phyloP scores from a whole-genome alignment of 441 rosid species.

The Cnidoscolus chayamansa region DNA sequence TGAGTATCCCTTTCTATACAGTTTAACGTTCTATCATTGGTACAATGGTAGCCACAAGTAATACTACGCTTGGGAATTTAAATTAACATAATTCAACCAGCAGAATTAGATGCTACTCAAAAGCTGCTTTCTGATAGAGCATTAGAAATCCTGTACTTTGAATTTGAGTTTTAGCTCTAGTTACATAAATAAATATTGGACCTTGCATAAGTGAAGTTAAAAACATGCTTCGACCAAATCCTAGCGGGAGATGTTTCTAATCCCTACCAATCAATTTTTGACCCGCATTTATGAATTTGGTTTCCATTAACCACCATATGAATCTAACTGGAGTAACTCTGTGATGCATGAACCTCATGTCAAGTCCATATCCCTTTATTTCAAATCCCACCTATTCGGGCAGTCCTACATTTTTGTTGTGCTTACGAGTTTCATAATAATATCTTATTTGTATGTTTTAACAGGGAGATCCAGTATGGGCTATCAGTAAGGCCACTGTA shows the following conservation, averaged over 20 bases:
- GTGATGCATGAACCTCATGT: not conserved
- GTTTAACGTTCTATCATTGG: not conserved
- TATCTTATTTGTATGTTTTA: not conserved
- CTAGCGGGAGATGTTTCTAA: too few relatives aligned
- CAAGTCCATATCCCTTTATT: not conserved
- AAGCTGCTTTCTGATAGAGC: not conserved
- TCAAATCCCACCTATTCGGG: conserved; percentile 1
- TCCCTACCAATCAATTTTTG: too few relatives aligned
- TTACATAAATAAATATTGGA: not conserved
- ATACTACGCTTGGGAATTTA: too few relatives aligned
- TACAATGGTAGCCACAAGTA: too few relatives aligned
- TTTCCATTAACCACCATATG: too few relatives aligned
- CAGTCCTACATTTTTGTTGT: not conserved
- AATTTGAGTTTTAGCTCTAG: not conserved
- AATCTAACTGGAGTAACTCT: not conserved
- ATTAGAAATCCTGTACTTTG: not conserved
- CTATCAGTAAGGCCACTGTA: conserved; percentile 69
- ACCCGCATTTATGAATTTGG: not conserved
- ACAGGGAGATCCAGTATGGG: conserved; percentile 97
- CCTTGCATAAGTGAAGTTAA: not conserved
- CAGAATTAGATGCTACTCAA: too few relatives aligned
- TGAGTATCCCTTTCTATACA: conserved; percentile 25
- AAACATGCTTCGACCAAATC: too few relatives aligned
- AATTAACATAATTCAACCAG: too few relatives aligned
- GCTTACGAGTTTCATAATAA: not conserved